These are phyloP conservation scores for Acanthamoeba royreba DNA, from an alignment of 208 protist species.

Conservation along the genomic window DNA sequence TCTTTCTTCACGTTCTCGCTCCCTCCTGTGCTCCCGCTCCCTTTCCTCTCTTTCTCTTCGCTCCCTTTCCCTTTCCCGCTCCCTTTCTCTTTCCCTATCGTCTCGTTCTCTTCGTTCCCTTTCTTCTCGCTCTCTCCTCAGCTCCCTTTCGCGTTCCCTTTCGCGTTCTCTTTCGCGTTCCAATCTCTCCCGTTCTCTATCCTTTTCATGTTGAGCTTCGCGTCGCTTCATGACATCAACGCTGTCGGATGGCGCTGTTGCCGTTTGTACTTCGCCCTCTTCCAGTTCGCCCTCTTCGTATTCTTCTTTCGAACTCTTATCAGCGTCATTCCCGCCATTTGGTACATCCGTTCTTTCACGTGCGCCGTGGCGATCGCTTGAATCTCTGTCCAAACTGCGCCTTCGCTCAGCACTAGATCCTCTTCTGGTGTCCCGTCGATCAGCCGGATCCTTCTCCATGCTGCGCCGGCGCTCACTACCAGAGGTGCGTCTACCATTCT, in stretches of 20 bases:
- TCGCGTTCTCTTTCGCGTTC: no score
- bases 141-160: background rate
- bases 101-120: no score
- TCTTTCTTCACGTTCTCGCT: no score
- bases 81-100: background rate
- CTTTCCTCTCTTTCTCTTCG: background rate
- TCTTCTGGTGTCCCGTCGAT: background rate
- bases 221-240: background rate
- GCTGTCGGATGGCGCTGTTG: background rate
- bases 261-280: background rate
- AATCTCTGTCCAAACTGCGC: no score
- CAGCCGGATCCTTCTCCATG: background rate
- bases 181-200: no score
- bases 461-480: background rate
- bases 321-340: background rate
- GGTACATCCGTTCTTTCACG: background rate
- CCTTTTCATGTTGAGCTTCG: background rate
- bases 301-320: background rate
- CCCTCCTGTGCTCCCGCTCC: no score
- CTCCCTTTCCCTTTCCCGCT: background rate
- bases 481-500: background rate
- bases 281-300: background rate
- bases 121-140: no score
- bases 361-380: background rate
- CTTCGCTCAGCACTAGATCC: background rate